phyloP scores from a whole-genome alignment of 2,329 filamentous ascomycete species.

The Dactylonectria macrodidyma region DNA sequence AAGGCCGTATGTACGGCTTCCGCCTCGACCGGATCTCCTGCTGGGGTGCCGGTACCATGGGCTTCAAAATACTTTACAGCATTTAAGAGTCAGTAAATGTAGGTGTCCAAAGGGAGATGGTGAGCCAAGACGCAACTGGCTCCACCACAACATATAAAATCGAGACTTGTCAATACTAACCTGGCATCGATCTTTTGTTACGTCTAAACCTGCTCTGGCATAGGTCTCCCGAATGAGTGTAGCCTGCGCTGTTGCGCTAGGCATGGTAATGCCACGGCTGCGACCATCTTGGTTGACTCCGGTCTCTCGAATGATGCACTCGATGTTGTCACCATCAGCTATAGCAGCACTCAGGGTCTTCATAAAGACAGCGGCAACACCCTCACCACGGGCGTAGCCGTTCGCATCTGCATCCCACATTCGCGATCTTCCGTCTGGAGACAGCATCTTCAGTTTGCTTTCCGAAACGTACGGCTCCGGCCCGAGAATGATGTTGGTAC shows the following conservation, averaged over 20 bases:
- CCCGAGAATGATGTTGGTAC: slow-evolving; percentile 39
- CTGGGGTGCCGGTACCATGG: slow-evolving; percentile 35
- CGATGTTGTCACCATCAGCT: slow-evolving; percentile 55
- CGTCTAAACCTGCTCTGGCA: no score
- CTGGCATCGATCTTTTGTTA: no score
- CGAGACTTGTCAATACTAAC: no score
- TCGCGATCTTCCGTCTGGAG: slow-evolving; percentile 48
- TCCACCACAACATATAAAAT: no score
- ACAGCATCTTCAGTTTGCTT: slow-evolving; percentile 62
- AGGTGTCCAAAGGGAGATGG: no score
- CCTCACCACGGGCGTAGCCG: slow-evolving; percentile 51
- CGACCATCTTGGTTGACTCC: slow-evolving; percentile 57
- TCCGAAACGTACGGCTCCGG: slow-evolving; percentile 34
- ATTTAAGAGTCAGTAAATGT: no score
- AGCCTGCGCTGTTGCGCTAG: slow-evolving; percentile 31
- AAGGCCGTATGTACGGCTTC: no score
- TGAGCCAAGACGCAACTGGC: no score
- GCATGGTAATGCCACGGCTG: slow-evolving; percentile 56
- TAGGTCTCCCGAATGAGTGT: no score
- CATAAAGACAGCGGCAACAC: slow-evolving; percentile 58
- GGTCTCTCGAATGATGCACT: slow-evolving; percentile 52
- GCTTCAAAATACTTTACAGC: slow-evolving; percentile 57
- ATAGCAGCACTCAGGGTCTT: slow-evolving; percentile 66
- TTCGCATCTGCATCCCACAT: slow-evolving; percentile 52
- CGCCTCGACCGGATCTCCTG: no score